Conservation (phyloP, 768 basidiomycete genomes). For the Strobilomyces echinocephalus region DNA sequence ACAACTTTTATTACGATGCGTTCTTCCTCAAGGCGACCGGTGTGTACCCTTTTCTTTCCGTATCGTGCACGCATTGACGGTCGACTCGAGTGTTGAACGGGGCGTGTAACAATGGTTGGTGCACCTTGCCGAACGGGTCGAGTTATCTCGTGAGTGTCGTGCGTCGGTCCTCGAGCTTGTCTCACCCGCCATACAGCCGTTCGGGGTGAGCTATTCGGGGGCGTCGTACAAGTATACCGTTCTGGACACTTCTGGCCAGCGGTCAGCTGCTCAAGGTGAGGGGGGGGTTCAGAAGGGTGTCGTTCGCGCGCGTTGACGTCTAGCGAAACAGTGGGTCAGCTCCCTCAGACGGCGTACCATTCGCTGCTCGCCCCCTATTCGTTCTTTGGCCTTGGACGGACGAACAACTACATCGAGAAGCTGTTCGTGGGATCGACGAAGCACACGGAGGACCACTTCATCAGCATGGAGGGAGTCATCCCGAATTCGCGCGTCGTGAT, state of each 20-base stretch:
- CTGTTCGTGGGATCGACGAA: conserved; percentile 92
- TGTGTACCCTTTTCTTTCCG: conserved; percentile 32
- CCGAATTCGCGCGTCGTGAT: conserved; percentile 98
- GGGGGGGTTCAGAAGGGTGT: background rate
- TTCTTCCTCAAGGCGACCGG: conserved; percentile 98
- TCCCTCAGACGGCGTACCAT: conserved; percentile 91
- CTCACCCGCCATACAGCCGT: conserved; percentile 54
- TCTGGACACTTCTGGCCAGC: conserved; percentile 80
- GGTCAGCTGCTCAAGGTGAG: conserved; percentile 85
- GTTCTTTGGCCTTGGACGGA: conserved; percentile 94
- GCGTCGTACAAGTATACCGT: conserved; percentile 97
- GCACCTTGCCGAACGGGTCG: conserved; percentile 56
- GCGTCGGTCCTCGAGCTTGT: background rate
- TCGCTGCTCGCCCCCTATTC: conserved; percentile 88
- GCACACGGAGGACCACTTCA: conserved; percentile 65
- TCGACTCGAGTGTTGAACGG: conserved; percentile 74
- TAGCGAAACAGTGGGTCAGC: conserved; percentile 68
- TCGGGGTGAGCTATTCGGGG: conserved; percentile 91
- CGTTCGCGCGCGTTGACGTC: background rate
- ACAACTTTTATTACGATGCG: conserved; percentile 97
- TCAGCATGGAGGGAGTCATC: conserved; percentile 94
- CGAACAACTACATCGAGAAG: conserved; percentile 99
- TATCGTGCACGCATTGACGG: conserved; percentile 1
- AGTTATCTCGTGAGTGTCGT: conserved; percentile 65
- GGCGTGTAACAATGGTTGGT: conserved; percentile 82